Percentiles rank a stretch among this genome's conserved stretches.
These are phyloP conservation scores for Prunus yedoensis DNA, from an alignment of 331 rosid species.

Conservation along the genomic window DNA sequence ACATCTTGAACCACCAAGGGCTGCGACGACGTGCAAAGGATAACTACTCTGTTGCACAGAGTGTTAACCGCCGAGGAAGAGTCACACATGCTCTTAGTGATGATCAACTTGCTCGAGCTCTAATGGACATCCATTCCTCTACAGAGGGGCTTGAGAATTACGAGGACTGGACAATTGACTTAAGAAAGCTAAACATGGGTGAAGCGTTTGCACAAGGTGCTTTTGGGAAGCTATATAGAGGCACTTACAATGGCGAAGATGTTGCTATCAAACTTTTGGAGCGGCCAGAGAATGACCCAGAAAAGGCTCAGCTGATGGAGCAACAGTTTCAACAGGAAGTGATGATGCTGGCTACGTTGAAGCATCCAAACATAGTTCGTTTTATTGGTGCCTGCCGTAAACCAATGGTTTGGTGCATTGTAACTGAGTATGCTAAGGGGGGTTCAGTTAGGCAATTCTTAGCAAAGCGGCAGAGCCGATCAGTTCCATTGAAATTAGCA, in stretches of 20 bases:
- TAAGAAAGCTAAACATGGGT: slow-evolving; percentile 87
- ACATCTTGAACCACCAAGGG: slow-evolving; percentile 80
- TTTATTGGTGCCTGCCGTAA: slow-evolving; percentile 90
- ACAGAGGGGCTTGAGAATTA: slow-evolving; percentile 81
- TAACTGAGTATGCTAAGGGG: slow-evolving; percentile 94
- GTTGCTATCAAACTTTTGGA: slow-evolving; percentile 96
- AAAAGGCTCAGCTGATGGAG: slow-evolving; percentile 86
- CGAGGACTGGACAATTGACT: slow-evolving; percentile 88
- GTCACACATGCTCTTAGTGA: slow-evolving; percentile 80
- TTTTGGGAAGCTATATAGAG: slow-evolving; percentile 89
- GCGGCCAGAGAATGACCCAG: slow-evolving; percentile 82
- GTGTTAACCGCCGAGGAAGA: slow-evolving; percentile 74
- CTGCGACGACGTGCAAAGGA: slow-evolving; percentile 60
- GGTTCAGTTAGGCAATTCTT: slow-evolving; percentile 91
- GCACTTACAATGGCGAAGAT: slow-evolving; percentile 87
- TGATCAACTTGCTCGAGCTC: slow-evolving; percentile 87
- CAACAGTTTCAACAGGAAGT: slow-evolving; percentile 98
- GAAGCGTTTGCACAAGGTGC: slow-evolving; percentile 98
- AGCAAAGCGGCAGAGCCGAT: slow-evolving; percentile 67
- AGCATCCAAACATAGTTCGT: slow-evolving; percentile 92
- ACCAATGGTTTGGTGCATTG: slow-evolving; percentile 97
- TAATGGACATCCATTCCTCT: slow-evolving; percentile 62
- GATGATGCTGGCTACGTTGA: slow-evolving; percentile 88
- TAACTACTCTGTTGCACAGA: slow-evolving; percentile 63
- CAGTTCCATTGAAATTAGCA: slow-evolving; percentile 89